Evolutionary conservation across 2,329 filamentous ascomycete species (phyloP), one percentile per base, ranked within the genome.

Genomic region (Elsinoe arachidis): DNA sequence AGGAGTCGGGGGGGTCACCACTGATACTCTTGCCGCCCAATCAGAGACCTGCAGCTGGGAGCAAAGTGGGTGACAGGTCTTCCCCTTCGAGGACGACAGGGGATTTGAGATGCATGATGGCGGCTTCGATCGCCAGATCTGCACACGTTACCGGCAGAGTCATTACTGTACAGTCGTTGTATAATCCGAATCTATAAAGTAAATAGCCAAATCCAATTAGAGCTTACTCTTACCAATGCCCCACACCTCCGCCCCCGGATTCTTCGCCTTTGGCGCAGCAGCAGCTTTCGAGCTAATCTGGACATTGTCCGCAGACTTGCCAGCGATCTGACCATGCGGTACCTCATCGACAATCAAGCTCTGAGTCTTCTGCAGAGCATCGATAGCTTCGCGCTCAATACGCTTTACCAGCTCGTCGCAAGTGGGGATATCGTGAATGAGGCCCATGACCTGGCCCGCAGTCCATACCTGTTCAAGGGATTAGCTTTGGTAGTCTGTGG

Each of bases 381-480:
- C 70, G 5, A 74, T 61, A 5, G 75, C 74, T 56, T 77, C 75
- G 17, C 63, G 65, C 64, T 78, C 76, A 59, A 78, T 78, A 15
- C 76, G 69, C 34, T 61, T 67, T 4, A 78, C 62, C 14, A 78
- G 69, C 44, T 70, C 74, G 35, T 70, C 69, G 62, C 76, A 78
- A 1, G 74, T 76, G 1, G 76, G 76, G 34, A 78, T 75, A 58
- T 78, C 76, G 59, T 79, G 74, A 60, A 79, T 79, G 12, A 79
- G 66, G 7, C 76, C 76, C 51, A 99, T 96, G 63, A 97, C 92
- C 71, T 96, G 92, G 10, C 93, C 93, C 7, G 92, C 90, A 17
- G 93, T 97, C 93, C 93, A 99, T 38, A 96, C 88, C 87, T 92
- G 65, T 38, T n/a, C 19, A 52, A 63, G 49, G 23, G 65, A 23